These are phyloP conservation scores for Ormosia semicastrata DNA, from an alignment of 306 rosid species.

Conservation along the genomic window DNA sequence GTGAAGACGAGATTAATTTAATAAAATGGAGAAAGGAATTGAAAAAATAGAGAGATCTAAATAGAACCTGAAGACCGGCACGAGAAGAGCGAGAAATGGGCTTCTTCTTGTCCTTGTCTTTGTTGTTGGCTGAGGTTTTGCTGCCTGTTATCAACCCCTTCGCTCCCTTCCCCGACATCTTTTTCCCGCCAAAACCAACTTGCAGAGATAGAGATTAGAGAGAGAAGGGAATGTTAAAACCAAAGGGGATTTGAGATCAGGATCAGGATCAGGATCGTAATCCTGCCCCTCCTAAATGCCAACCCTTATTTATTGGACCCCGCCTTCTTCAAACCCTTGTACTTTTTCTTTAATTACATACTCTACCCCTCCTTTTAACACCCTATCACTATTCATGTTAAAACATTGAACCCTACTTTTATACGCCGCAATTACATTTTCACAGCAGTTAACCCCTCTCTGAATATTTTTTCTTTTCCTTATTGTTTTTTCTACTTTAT, in stretches of 20 bases:
- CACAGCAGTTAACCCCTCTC: no score
- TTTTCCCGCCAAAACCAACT: constrained; percentile 45
- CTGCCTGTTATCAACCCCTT: constrained; percentile 71
- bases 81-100: constrained; percentile 80
- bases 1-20: not conserved
- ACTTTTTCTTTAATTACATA: not conserved
- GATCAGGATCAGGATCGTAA: constrained; percentile 1
- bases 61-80: constrained; percentile 74
- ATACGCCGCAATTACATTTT: no score
- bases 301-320: not conserved
- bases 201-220: not conserved
- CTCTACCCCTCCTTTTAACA: not conserved
- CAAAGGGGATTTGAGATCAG: not conserved
- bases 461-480: no score
- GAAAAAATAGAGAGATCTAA: constrained; percentile 19
- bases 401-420: no score
- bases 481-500: no score
- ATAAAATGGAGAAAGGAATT: not conserved
- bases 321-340: constrained; percentile 21
- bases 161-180: constrained; percentile 85
- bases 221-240: no score
- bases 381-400: no score
- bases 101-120: constrained; percentile 78
- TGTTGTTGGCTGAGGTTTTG: constrained; percentile 51
- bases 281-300: not conserved